Percentiles rank a stretch among this genome's conserved stretches.
phyloP scores from a whole-genome alignment of 2,329 filamentous ascomycete genomes.

The Trichoderma lentiforme region DNA sequence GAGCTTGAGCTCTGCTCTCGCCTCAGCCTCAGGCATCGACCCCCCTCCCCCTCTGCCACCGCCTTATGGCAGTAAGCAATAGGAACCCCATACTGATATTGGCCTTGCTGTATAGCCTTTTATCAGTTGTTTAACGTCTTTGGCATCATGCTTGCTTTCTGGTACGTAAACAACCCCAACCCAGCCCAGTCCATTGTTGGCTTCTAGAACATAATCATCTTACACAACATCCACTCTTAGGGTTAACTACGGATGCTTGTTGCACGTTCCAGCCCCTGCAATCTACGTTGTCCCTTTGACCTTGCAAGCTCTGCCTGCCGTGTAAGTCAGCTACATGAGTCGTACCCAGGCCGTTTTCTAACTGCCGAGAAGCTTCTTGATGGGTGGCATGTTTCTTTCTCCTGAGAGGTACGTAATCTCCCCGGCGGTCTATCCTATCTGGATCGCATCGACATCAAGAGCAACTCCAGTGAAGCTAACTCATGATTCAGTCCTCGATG shows the following conservation, averaged over 20 bases:
- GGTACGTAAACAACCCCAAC: slow-evolving; percentile 31
- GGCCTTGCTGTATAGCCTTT: slow-evolving; percentile 31
- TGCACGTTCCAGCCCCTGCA: slow-evolving; percentile 45
- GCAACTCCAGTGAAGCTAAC: neutral
- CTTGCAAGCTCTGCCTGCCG: slow-evolving; percentile 61
- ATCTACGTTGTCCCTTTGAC: slow-evolving; percentile 61
- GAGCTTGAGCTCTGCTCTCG: neutral
- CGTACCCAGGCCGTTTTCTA: neutral
- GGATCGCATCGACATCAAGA: neutral
- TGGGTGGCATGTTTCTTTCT: slow-evolving; percentile 59
- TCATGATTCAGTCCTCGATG: slow-evolving; percentile 57
- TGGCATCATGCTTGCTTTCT: slow-evolving; percentile 43
- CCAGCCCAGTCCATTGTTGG: neutral
- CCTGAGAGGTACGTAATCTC: slow-evolving; percentile 39
- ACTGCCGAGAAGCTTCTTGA: slow-evolving; percentile 40
- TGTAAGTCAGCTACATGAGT: slow-evolving; percentile 33
- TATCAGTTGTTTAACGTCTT: slow-evolving; percentile 50
- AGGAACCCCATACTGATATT: neutral
- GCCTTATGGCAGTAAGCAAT: neutral
- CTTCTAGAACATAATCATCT: slow-evolving; percentile 6
- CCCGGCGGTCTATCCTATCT: neutral
- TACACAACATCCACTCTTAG: slow-evolving; percentile 35
- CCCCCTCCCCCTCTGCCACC: neutral
- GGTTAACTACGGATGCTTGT: slow-evolving; percentile 52
- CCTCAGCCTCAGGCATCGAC: neutral